Evolutionary conservation across 2,329 filamentous ascomycete species (phyloP).

Genomic region (Elsinoe ampelina): DNA sequence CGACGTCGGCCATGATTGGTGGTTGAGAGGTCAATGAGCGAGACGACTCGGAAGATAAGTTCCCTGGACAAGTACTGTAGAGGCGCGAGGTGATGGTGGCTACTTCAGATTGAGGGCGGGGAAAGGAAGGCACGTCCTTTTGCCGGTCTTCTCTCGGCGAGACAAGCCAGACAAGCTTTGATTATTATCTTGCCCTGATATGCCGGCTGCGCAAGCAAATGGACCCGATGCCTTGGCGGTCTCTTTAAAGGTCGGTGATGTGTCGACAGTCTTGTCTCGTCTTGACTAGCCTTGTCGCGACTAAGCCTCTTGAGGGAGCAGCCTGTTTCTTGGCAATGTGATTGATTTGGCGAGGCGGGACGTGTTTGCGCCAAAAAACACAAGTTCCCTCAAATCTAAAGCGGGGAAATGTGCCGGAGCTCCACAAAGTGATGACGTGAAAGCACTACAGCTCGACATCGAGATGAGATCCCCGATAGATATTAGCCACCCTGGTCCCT

Average conservation of each 20-base stretch:
- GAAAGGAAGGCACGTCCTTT: not conserved
- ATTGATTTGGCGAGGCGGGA: not conserved
- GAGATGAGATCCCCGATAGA: conserved; percentile 1
- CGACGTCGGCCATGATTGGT: conserved; percentile 1
- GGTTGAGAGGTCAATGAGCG: conserved; percentile 9
- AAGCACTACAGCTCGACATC: conserved; percentile 4
- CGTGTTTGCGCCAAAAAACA: not conserved
- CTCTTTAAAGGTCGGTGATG: not conserved
- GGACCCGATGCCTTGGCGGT: not conserved
- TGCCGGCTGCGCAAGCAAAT: not conserved
- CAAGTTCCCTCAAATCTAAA: not conserved
- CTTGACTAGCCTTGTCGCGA: not conserved
- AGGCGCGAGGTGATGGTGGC: not conserved
- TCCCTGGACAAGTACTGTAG: not conserved
- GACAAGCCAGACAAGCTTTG: conserved; percentile 1
- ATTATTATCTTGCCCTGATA: not conserved
- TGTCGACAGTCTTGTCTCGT: conserved; percentile 4
- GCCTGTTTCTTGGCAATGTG: not conserved
- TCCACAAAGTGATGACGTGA: conserved; percentile 2
- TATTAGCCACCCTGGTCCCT: not conserved
- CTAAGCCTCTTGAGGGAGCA: conserved; percentile 1
- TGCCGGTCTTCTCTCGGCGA: not conserved
- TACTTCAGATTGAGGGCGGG: not conserved
- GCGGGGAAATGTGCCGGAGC: not conserved
- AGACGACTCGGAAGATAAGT: not conserved